Evolutionary conservation across 495 filamentous ascomycete genomes (phyloP).

Genomic region (Aspergillus bertholletiae): DNA sequence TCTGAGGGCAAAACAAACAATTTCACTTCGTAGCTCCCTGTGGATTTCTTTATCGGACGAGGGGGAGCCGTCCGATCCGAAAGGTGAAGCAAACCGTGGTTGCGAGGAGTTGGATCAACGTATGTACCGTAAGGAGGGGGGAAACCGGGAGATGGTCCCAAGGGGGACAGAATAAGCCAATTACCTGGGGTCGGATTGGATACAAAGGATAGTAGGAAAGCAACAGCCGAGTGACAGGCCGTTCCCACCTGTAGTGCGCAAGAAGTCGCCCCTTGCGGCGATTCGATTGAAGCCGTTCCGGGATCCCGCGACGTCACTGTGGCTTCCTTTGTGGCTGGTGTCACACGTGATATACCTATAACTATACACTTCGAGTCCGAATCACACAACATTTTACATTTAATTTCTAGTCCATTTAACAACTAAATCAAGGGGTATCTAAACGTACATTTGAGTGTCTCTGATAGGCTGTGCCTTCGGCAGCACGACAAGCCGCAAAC

Average conservation of each 20-base stretch:
- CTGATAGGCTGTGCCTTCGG: background rate
- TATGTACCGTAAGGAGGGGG: too few relatives aligned
- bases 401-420: background rate
- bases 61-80: background rate
- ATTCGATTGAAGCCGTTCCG: background rate
- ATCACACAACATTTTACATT: too few relatives aligned
- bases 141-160: background rate
- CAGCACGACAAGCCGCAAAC: background rate
- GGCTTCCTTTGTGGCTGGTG: background rate
- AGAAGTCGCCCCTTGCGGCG: background rate
- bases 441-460: conserved; percentile 20
- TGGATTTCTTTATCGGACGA: background rate
- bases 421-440: conserved; percentile 24
- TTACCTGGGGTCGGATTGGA: background rate
- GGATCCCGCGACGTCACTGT: background rate
- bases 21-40: background rate
- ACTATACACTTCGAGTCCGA: too few relatives aligned
- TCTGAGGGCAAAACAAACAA: too few relatives aligned
- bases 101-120: background rate
- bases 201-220: background rate
- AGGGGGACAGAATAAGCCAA: background rate
- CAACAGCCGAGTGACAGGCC: background rate
- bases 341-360: conserved; percentile 2
- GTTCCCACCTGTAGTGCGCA: background rate
- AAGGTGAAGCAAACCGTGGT: background rate